Base-by-base conservation (phyloP, 2,329 filamentous ascomycete species). In the Aschersonia sp. region DNA sequence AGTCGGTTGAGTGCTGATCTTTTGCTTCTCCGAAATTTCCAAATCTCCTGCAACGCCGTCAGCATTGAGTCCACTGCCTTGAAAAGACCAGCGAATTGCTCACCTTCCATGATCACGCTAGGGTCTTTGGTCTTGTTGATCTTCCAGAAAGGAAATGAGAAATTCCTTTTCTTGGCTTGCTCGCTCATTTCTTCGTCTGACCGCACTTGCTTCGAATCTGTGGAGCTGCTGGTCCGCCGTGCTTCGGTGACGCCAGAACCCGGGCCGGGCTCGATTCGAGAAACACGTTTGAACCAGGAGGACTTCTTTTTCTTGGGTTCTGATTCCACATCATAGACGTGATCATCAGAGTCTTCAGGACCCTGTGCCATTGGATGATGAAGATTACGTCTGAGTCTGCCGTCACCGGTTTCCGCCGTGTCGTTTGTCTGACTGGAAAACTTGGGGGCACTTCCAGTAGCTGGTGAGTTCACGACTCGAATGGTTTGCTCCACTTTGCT, bases 111-210 rank as follows among this genome's bases (percentile, higher is more conserved):
- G 2, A 66, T 70, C 65, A 72, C 67, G 45, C 66, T 62, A 4
- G 62, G 56, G 32, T 69, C 63, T 53, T 67, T 71, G 30, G 53
- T 61, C 44, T 69, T 74, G 46, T 59, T 66, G 31, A 60, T 66
- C 57, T 74, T 77, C 74, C 73, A 79, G 51, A 79, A 79, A 5
- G 70, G 64, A 12, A 78, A 67, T 32, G 63, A 66, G 50, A 79
- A 76, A 7, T 66, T 65, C 61, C 72, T 72, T 63, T 72, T 77
- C 61, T 71, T 77, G 45, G 59, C 60, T 2, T 58, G 49, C 48
- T 56, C 43, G 55, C 53, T 30, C 12, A 55, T 54, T 44, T 61
- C 54, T 6, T 45, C 46, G 7, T 49, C 47, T 44, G 45, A 47
- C 10, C 44, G 51, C 12, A 46, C 47, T 31, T 51, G 54, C 48